A percentile compares a stretch with the other conserved stretches of the same genome.
These are phyloP conservation scores for Hordeum marinum DNA, from an alignment of 176 grass and related monocot species.

Conservation along the genomic window DNA sequence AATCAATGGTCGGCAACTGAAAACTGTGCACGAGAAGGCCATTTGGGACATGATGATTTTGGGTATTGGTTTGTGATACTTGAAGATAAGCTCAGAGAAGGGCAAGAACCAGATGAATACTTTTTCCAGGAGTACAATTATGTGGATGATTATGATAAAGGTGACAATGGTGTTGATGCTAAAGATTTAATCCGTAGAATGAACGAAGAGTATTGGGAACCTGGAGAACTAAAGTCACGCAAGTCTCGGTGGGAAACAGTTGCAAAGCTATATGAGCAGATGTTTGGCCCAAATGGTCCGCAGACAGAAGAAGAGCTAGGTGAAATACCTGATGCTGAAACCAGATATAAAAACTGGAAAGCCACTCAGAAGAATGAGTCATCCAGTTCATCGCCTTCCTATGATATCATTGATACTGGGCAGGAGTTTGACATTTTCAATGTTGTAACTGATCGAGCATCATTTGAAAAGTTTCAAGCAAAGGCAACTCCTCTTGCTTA, in stretches of 20 bases:
- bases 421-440: conserved; percentile 57
- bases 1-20: conserved; percentile 70
- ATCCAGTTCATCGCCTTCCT: conserved; percentile 27
- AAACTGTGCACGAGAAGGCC: conserved; percentile 81
- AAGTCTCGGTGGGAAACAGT: conserved; percentile 69
- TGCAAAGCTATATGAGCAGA: conserved; percentile 86
- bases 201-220: conserved; percentile 96
- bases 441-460: conserved; percentile 61
- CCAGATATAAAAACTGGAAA: conserved; percentile 83
- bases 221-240: conserved; percentile 53
- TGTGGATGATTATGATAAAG: conserved; percentile 93
- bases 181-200: conserved; percentile 64
- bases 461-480: conserved; percentile 70
- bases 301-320: conserved; percentile 82
- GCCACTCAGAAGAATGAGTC: conserved; percentile 38
- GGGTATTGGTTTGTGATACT: conserved; percentile 91
- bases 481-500: conserved; percentile 82
- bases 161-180: conserved; percentile 66
- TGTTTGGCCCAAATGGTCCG: conserved; percentile 91
- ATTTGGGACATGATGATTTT: conserved; percentile 96
- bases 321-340: conserved; percentile 78
- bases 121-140: conserved; percentile 97
- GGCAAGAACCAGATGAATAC: conserved; percentile 80
- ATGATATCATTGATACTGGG: conserved; percentile 73
- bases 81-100: conserved; percentile 89